Percentiles rank a stretch among this genome's conserved stretches.
Evolutionary conservation across 2,329 filamentous ascomycete species (phyloP).

Genomic region (Tolypocladium capitatum): DNA sequence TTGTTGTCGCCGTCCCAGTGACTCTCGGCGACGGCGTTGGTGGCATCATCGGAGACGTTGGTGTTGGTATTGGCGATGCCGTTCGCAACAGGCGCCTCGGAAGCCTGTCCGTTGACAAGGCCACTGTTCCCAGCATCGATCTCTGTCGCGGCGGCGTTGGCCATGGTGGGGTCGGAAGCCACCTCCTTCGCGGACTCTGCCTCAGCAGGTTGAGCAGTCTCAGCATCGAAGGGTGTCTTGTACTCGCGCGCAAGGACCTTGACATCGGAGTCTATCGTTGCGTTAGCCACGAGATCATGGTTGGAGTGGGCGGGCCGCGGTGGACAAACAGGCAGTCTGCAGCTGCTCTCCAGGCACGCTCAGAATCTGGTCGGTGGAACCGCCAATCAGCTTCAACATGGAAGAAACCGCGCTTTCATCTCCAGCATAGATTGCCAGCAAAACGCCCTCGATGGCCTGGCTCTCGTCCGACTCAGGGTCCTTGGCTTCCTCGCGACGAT

Average conservation of each 20-base stretch:
- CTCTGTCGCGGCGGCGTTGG: conserved; percentile 55
- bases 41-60: conserved; percentile 36
- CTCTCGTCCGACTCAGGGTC: conserved; percentile 57
- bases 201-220: conserved; percentile 18
- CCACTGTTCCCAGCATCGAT: conserved; percentile 35
- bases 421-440: conserved; percentile 67
- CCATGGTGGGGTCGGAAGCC: conserved; percentile 51
- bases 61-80: conserved; percentile 36
- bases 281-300: conserved; percentile 7
- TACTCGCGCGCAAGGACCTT: conserved; percentile 39
- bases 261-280: conserved; percentile 19
- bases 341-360: conserved; percentile 53
- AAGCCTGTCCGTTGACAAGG: conserved; percentile 27
- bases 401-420: conserved; percentile 61
- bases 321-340: conserved; percentile 57
- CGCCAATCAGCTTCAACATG: conserved; percentile 66
- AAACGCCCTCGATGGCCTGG: conserved; percentile 66
- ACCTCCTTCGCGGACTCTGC: conserved; percentile 19
- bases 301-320: neutral
- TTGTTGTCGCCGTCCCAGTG: conserved; percentile 48
- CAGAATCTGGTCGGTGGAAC: conserved; percentile 50
- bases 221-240: conserved; percentile 25
- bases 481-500: conserved; percentile 57
- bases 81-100: conserved; percentile 22
- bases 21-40: conserved; percentile 49